Percentiles rank a stretch among this genome's conserved stretches.
phyloP scores from a whole-genome alignment of 805 yeast species.

The Sugiyamaella boreocaroliniensis region DNA sequence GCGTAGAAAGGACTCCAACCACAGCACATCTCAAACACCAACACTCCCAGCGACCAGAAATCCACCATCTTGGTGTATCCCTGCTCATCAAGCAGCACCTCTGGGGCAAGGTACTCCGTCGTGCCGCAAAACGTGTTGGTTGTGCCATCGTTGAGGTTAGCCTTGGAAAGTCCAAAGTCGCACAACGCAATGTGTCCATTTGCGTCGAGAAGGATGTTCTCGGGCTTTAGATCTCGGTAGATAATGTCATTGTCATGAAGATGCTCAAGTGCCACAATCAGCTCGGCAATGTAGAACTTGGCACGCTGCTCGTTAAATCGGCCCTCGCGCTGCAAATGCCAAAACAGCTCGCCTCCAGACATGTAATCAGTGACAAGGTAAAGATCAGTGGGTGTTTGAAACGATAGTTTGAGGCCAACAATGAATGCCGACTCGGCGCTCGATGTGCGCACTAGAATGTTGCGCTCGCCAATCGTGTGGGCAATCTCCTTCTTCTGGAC shows the following conservation, averaged over 20 bases:
- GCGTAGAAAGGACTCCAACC: conserved; percentile 99
- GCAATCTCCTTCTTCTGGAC: conserved; percentile 97
- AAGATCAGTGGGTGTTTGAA: conserved; percentile 89
- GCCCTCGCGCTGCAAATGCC: conserved; percentile 97
- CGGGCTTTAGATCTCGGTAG: conserved; percentile 95
- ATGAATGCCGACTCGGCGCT: conserved; percentile 86
- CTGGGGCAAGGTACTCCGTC: conserved; percentile 96
- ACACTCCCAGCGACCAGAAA: conserved; percentile 96
- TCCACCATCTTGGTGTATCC: conserved; percentile 99
- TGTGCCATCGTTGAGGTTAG: conserved; percentile 80
- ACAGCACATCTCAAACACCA: conserved; percentile 98
- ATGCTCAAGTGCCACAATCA: conserved; percentile 87
- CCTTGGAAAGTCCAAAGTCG: conserved; percentile 95
- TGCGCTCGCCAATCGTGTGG: conserved; percentile 95
- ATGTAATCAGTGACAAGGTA: conserved; percentile 94
- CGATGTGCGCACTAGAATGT: conserved; percentile 87
- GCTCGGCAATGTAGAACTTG: conserved; percentile 93
- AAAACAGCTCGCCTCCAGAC: conserved; percentile 96
- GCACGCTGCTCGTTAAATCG: conserved; percentile 90
- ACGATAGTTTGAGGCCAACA: conserved; percentile 91
- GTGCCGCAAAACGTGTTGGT: conserved; percentile 98
- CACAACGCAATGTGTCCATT: conserved; percentile 96
- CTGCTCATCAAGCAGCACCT: conserved; percentile 85
- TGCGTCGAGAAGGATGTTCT: conserved; percentile 89
- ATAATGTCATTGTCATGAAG: conserved; percentile 93